These are phyloP conservation scores for Paramecium octaurelia DNA, from an alignment of 73 alveolate species.

Conservation along the genomic window DNA sequence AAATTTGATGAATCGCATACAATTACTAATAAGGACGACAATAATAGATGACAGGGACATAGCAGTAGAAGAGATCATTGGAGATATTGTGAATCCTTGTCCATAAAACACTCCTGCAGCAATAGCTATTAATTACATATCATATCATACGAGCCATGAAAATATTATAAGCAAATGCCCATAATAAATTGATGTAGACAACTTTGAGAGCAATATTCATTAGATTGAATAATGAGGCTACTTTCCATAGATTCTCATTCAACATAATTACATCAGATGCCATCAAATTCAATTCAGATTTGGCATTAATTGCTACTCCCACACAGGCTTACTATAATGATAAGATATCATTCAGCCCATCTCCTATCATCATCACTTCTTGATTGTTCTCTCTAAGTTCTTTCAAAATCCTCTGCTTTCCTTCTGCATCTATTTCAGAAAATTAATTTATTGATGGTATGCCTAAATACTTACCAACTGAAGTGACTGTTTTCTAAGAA, in stretches of 20 bases:
- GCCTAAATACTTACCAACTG: conserved; percentile 53
- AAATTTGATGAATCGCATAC: conserved; percentile 30
- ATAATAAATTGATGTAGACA: conserved; percentile 35
- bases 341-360: conserved; percentile 53
- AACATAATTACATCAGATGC: conserved; percentile 49
- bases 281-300: conserved; percentile 54
- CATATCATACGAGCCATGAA: conserved; percentile 34
- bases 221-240: conserved; percentile 4
- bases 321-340: conserved; percentile 57
- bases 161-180: conserved; percentile 58
- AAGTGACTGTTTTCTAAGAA: conserved; percentile 25
- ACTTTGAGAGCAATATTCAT: background rate
- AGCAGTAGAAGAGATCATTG: conserved; percentile 55
- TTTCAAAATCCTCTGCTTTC: conserved; percentile 26
- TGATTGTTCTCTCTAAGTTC: conserved; percentile 9
- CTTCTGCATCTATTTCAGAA: conserved; percentile 57
- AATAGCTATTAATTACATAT: background rate
- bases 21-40: conserved; percentile 47
- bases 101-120: conserved; percentile 62
- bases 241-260: conserved; percentile 54
- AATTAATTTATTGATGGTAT: background rate
- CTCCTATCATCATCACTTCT: conserved; percentile 63
- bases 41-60: conserved; percentile 46
- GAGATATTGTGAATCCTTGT: conserved; percentile 40
- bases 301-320: conserved; percentile 54